These are phyloP conservation scores for Leonotis leonurus DNA, from an alignment of 257 asterid species.

Conservation along the genomic window DNA sequence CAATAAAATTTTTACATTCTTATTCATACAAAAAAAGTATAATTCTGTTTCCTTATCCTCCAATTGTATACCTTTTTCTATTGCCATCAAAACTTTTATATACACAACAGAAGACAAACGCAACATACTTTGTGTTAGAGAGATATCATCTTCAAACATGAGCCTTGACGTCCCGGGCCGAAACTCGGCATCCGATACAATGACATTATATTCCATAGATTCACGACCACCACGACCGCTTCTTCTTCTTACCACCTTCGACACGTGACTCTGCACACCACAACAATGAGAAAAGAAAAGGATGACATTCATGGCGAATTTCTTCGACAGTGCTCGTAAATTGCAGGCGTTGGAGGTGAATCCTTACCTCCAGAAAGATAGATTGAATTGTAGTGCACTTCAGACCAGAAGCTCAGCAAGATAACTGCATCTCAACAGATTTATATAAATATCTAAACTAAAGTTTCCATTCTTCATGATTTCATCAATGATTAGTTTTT, in stretches of 20 bases:
- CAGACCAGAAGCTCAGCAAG: slow-evolving; percentile 89
- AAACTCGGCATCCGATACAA: neutral
- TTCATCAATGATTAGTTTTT: neutral
- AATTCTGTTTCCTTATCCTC: neutral
- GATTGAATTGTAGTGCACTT: slow-evolving; percentile 87
- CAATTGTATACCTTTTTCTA: neutral
- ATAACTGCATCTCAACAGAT: slow-evolving; percentile 71
- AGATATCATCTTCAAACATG: neutral
- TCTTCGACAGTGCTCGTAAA: neutral
- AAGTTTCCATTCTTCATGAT: neutral
- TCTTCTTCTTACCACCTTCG: slow-evolving; percentile 41
- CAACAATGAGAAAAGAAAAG: neutral
- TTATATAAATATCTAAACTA: neutral
- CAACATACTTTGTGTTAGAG: neutral
- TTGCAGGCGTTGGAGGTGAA: neutral
- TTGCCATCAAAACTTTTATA: slow-evolving; percentile 16
- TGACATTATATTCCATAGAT: neutral
- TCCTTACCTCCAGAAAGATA: slow-evolving; percentile 69
- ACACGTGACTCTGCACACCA: slow-evolving; percentile 36
- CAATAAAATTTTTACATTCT: too few relatives aligned
- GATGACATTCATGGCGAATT: neutral
- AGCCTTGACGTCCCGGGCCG: too few relatives aligned
- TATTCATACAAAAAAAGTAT: neutral
- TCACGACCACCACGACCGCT: slow-evolving; percentile 41
- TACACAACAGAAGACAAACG: neutral